Conservation (phyloP, 2,329 filamentous ascomycete genomes). For the Penicillium sp. region DNA sequence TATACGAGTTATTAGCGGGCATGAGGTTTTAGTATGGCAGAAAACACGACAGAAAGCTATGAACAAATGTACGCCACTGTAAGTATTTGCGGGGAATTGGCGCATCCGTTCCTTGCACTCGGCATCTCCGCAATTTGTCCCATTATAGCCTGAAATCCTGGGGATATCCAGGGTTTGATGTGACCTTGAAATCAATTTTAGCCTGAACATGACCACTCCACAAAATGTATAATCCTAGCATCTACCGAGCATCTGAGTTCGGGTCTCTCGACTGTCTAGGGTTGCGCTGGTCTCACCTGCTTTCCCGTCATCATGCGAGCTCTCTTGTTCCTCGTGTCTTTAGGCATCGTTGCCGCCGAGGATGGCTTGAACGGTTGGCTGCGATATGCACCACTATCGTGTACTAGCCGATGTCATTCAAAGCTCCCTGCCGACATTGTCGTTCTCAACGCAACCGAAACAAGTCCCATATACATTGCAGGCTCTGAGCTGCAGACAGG, state of each 20-base stretch:
- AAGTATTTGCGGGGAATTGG: slow-evolving; percentile 12
- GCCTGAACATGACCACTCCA: slow-evolving; percentile 4
- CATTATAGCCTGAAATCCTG: slow-evolving; percentile 16
- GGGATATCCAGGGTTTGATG: neutral
- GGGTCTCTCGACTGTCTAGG: neutral
- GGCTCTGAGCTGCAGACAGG: slow-evolving; percentile 56
- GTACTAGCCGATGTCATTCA: slow-evolving; percentile 35
- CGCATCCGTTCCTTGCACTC: slow-evolving; percentile 1
- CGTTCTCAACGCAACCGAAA: slow-evolving; percentile 50
- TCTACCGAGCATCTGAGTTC: neutral
- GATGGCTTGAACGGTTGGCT: slow-evolving; percentile 60
- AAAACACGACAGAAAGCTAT: too few relatives aligned
- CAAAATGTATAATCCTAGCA: slow-evolving; percentile 2
- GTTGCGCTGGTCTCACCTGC: neutral
- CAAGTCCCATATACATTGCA: slow-evolving; percentile 56
- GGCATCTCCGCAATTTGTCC: neutral
- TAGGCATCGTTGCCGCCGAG: slow-evolving; percentile 45
- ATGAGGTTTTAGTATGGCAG: too few relatives aligned
- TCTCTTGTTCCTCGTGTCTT: slow-evolving; percentile 6
- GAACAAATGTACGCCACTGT: too few relatives aligned
- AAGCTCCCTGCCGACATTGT: slow-evolving; percentile 48
- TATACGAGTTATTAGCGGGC: too few relatives aligned
- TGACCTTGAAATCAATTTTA: neutral
- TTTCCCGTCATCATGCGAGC: slow-evolving; percentile 4
- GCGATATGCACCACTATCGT: slow-evolving; percentile 55